These are phyloP conservation scores for Linnemannia zychae DNA, from an alignment of 192 early-diverging fungal species.

Conservation along the genomic window DNA sequence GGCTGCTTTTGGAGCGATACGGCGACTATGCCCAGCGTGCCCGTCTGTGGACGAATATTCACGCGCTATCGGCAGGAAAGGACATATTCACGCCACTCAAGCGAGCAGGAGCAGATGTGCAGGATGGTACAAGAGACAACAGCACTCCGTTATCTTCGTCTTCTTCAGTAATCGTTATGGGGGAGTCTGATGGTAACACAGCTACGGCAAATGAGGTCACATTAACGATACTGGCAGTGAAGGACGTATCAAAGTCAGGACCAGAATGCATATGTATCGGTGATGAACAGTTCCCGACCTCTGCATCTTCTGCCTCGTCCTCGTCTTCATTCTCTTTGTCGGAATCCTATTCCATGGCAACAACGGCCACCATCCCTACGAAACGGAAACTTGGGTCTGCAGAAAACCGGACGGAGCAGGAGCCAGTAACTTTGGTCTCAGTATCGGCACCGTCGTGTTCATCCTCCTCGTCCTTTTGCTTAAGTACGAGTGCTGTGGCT, in stretches of 20 bases:
- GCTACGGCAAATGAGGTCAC: background rate
- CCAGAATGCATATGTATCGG: background rate
- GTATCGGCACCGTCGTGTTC: background rate
- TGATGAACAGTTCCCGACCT: background rate
- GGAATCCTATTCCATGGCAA: background rate
- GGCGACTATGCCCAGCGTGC: slow-evolving; percentile 88
- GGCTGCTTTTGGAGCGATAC: slow-evolving; percentile 89
- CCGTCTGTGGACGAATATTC: slow-evolving; percentile 82
- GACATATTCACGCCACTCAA: background rate
- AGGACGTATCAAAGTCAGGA: background rate
- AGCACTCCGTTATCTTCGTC: background rate
- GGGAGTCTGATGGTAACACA: background rate
- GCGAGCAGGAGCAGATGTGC: background rate
- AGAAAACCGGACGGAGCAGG: background rate
- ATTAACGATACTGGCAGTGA: background rate
- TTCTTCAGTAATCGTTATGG: background rate
- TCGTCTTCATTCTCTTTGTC: background rate
- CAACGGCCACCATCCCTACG: background rate
- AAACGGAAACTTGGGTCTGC: slow-evolving; percentile 1
- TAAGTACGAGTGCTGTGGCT: background rate
- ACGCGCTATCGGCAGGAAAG: slow-evolving; percentile 65
- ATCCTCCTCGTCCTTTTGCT: background rate
- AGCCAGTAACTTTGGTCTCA: background rate
- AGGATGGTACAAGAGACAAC: background rate
- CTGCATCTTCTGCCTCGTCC: background rate